Percentiles rank a stretch among this genome's conserved stretches.
Evolutionary conservation across 2,329 filamentous ascomycete genomes (phyloP).

Genomic region (Fusarium armeniacum): DNA sequence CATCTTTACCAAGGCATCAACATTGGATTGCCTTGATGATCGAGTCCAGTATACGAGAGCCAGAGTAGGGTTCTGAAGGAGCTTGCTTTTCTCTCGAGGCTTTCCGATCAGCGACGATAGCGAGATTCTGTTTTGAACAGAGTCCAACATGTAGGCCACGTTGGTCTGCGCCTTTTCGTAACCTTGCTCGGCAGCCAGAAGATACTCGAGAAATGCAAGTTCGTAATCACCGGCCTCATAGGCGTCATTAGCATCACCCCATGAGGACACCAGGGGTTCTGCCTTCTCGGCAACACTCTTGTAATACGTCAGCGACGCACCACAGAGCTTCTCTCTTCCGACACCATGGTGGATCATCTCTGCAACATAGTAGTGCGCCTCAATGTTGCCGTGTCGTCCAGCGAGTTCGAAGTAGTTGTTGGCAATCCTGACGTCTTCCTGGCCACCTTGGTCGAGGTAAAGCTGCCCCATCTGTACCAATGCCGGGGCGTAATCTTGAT

Average conservation of each 20-base stretch:
- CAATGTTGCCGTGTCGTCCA: conserved; percentile 84
- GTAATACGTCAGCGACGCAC: conserved; percentile 84
- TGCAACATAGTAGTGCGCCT: conserved; percentile 92
- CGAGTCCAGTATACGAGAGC: conserved; percentile 95
- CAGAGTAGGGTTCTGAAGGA: conserved; percentile 69
- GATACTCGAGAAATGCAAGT: conserved; percentile 82
- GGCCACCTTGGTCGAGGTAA: conserved; percentile 84
- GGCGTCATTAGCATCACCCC: conserved; percentile 85
- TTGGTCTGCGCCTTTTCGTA: conserved; percentile 93
- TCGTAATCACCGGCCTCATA: conserved; percentile 85
- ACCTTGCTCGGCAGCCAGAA: conserved; percentile 92
- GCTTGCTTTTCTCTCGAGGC: conserved; percentile 50
- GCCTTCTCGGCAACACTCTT: conserved; percentile 82
- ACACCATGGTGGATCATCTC: conserved; percentile 87
- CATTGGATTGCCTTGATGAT: conserved; percentile 91
- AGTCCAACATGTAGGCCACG: conserved; percentile 87
- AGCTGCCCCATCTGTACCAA: conserved; percentile 87
- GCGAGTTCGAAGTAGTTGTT: conserved; percentile 91
- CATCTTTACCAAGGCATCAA: conserved; percentile 97
- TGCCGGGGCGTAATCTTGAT: conserved; percentile 83
- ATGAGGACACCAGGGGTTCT: conserved; percentile 80
- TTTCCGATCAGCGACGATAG: conserved; percentile 63
- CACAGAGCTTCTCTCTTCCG: conserved; percentile 83
- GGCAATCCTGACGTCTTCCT: conserved; percentile 79
- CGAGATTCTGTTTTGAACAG: conserved; percentile 67